A percentile compares a stretch with the other conserved stretches of the same genome.
Conservation (phyloP, 2,329 filamentous ascomycete genomes). For the Aureobasidium lini region DNA sequence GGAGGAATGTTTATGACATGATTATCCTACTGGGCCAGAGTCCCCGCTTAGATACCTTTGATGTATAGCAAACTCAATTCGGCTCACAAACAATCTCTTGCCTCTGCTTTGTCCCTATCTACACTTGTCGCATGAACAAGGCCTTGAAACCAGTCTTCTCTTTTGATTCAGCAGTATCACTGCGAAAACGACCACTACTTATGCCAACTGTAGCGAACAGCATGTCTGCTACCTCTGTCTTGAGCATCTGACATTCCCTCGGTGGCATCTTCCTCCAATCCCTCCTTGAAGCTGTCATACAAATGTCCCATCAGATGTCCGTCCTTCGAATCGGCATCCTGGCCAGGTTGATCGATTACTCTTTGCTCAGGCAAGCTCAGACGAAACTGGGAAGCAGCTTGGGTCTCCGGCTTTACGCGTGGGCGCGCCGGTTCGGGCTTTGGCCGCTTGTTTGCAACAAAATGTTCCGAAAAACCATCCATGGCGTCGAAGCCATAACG, state of each 20-base stretch:
- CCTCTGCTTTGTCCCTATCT: too few relatives aligned
- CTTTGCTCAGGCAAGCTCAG: not conserved
- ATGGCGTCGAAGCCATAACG: not conserved
- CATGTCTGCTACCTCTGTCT: too few relatives aligned
- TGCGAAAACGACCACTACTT: too few relatives aligned
- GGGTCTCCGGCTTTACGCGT: not conserved
- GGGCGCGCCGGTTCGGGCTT: not conserved
- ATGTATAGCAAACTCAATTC: slow-evolving; percentile 4
- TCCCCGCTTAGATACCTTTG: not conserved
- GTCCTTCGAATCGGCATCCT: too few relatives aligned
- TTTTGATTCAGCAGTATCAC: too few relatives aligned
- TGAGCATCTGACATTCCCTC: too few relatives aligned
- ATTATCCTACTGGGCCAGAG: not conserved
- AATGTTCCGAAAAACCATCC: not conserved
- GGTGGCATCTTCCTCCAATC: too few relatives aligned
- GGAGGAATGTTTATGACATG: slow-evolving; percentile 13
- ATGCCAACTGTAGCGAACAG: too few relatives aligned
- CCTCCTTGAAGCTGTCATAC: too few relatives aligned
- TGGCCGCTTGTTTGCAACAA: not conserved
- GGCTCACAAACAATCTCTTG: not conserved
- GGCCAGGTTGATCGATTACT: not conserved
- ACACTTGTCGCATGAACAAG: too few relatives aligned
- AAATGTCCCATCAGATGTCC: too few relatives aligned
- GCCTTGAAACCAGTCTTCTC: too few relatives aligned
- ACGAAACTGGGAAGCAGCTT: not conserved